These are phyloP conservation scores for Petrea volubilis DNA, from an alignment of 257 asterid species.

Conservation along the genomic window DNA sequence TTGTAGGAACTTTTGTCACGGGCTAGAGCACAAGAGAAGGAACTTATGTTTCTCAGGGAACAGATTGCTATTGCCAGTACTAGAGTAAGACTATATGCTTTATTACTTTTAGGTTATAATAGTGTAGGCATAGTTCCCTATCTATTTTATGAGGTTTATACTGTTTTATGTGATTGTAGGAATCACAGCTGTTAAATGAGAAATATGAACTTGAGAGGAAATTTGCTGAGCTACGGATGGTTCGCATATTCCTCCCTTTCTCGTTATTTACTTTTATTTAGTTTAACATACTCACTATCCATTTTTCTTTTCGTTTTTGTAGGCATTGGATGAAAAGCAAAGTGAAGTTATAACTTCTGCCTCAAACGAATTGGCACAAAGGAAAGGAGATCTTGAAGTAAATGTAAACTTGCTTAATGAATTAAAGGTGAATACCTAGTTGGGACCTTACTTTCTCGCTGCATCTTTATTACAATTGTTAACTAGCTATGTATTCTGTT, in stretches of 20 bases:
- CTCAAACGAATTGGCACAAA: conserved; percentile 77
- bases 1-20: conserved; percentile 66
- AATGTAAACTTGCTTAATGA: conserved; percentile 82
- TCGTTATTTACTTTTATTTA: conserved; percentile 15
- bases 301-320: not conserved
- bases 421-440: conserved; percentile 66
- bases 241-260: conserved; percentile 33
- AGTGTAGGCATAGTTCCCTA: not conserved
- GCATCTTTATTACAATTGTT: not conserved
- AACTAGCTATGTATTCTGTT: not conserved
- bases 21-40: conserved; percentile 67
- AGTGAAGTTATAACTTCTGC: conserved; percentile 83
- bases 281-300: not conserved
- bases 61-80: conserved; percentile 84
- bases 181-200: conserved; percentile 79
- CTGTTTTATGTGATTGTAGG: conserved; percentile 46
- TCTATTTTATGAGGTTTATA: conserved; percentile 12
- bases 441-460: not conserved
- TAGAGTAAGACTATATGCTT: conserved; percentile 49
- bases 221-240: conserved; percentile 90
- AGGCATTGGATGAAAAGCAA: conserved; percentile 98
- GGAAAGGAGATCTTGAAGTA: conserved; percentile 95
- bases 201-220: conserved; percentile 74
- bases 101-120: not conserved
- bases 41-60: conserved; percentile 68